These are phyloP conservation scores for Lycium barbarum DNA, from an alignment of 257 asterid genomes.

Conservation along the genomic window DNA sequence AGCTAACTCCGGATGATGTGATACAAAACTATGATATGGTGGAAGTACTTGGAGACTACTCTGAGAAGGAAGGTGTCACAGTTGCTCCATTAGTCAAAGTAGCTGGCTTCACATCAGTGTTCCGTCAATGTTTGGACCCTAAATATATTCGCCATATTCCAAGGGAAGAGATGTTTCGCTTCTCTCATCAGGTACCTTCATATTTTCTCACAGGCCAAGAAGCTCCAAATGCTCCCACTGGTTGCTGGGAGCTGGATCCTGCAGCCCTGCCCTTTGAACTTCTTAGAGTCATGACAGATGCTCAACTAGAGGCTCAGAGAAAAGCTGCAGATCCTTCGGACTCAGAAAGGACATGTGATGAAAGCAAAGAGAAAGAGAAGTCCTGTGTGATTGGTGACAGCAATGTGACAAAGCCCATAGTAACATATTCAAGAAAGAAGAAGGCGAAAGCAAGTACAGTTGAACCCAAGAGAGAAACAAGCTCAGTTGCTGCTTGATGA, in stretches of 20 bases:
- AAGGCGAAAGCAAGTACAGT: background rate
- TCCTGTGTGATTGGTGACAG: background rate
- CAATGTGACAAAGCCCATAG: slow-evolving; percentile 21
- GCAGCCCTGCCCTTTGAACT: slow-evolving; percentile 78
- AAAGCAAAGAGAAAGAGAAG: slow-evolving; percentile 25
- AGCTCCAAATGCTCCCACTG: too few relatives aligned
- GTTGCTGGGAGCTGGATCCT: slow-evolving; percentile 8
- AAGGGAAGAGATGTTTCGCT: too few relatives aligned
- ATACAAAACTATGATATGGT: too few relatives aligned
- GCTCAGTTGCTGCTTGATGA: slow-evolving; percentile 7
- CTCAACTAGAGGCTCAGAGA: slow-evolving; percentile 36
- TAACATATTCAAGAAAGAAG: slow-evolving; percentile 45
- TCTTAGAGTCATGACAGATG: slow-evolving; percentile 50
- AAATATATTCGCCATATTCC: too few relatives aligned
- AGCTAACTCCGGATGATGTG: too few relatives aligned
- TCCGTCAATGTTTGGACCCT: too few relatives aligned
- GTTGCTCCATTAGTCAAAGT: too few relatives aligned
- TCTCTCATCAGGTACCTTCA: too few relatives aligned
- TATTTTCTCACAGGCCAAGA: too few relatives aligned
- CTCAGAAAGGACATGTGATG: slow-evolving; percentile 14
- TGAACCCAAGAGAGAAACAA: slow-evolving; percentile 18
- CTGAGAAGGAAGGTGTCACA: too few relatives aligned
- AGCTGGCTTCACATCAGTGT: too few relatives aligned
- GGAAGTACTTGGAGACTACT: too few relatives aligned
- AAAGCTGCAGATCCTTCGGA: slow-evolving; percentile 26